Evolutionary conservation across 2,329 filamentous ascomycete genomes (phyloP).

Genomic region (Colletotrichum gigasporum): DNA sequence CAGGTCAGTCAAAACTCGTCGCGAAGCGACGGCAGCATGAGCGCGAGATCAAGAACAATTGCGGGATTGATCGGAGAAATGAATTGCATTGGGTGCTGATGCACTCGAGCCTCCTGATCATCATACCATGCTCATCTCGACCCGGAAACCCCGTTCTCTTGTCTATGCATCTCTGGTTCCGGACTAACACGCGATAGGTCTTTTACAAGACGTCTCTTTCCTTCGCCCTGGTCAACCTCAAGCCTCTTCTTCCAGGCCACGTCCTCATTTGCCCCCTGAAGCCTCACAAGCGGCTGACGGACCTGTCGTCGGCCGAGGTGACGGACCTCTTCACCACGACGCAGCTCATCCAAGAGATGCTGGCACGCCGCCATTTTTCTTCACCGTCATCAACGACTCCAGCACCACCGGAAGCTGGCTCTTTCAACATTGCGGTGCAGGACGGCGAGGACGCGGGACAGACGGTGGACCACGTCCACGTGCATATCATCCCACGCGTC

Average conservation of each 20-base stretch:
- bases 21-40: neutral
- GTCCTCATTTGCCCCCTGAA: constrained; percentile 85
- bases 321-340: constrained; percentile 88
- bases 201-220: constrained; percentile 83
- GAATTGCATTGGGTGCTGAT: too few relatives aligned
- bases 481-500: constrained; percentile 85
- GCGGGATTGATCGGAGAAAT: neutral
- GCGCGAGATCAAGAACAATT: too few relatives aligned
- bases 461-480: constrained; percentile 92
- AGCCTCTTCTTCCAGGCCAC: constrained; percentile 92
- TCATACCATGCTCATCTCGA: too few relatives aligned
- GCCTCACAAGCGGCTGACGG: constrained; percentile 76
- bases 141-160: too few relatives aligned
- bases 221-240: constrained; percentile 94
- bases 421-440: constrained; percentile 95
- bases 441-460: constrained; percentile 91
- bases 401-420: constrained; percentile 66
- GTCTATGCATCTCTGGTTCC: too few relatives aligned
- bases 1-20: constrained; percentile 62
- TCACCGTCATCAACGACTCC: constrained; percentile 51
- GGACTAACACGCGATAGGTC: constrained; percentile 64
- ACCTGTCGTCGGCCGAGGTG: constrained; percentile 77
- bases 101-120: too few relatives aligned
- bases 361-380: constrained; percentile 66
- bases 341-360: constrained; percentile 81